Evolutionary conservation across 257 asterid species (phyloP), one percentile per base, ranked within the genome.

Genomic region (Ocimum tenuiflorum): DNA sequence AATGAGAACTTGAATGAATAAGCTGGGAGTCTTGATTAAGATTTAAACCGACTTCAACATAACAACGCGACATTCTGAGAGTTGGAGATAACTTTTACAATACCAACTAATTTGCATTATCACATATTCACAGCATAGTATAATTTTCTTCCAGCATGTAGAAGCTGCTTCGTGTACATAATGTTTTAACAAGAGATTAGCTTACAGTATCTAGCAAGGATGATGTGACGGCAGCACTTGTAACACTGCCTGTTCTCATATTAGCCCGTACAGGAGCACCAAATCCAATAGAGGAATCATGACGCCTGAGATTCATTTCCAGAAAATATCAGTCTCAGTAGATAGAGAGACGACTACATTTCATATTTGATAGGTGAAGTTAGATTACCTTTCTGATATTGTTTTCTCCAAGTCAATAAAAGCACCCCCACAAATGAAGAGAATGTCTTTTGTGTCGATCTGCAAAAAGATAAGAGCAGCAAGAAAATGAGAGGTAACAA

Each of bases 371-470:
- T 27, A 38, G 11, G 22, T 60, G 8, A 3, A 62, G 62, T 69
- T 43, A 39, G 63, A 67, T 53, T 56, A 91, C 99, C 99, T 94
- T 65, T 94, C 99, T 31, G 99, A 94, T 79, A 94, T 86, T 12
- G 99, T 94, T 70, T 90, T 94, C 76, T 94, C 99, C 85, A 94
- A 77, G 89, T 94, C 99, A 27, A 87, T 82, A 78, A 94, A 94
- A 60, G 99, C 99, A 66, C 99, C 99, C 27, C 99, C 97, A 3
- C 99, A 92, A 76, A 92, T 87, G 68, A 92, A 92, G 76, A 92
- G 99, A 70, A 92, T 94, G 67, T 94, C 99, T 81, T 90, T 94
- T 11, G 99, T 94, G 80, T 94, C 99, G 61, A 94, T 88, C 99
- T 94, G 91, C 63, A 47, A 23, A 53, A 53, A 52, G 46, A 54